A percentile compares a stretch with the other conserved stretches of the same genome.
phyloP scores from a whole-genome alignment of 179 eudicot species.

The Spinacia oleracea region DNA sequence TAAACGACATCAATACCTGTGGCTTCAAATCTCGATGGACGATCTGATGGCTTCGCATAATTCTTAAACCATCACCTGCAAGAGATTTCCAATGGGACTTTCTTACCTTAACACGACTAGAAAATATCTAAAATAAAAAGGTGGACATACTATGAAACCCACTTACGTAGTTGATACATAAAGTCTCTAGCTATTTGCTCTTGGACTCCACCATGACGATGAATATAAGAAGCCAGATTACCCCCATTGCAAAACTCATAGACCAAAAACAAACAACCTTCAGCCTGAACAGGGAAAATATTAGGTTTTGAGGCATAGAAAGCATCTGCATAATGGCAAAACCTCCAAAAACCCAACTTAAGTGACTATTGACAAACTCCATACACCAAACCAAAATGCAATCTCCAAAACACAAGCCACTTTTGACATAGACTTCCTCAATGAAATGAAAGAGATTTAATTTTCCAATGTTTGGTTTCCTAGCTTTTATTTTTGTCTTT shows the following conservation, averaged over 20 bases:
- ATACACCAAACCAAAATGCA: background rate
- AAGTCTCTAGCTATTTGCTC: slow-evolving; percentile 45
- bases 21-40: slow-evolving; percentile 58
- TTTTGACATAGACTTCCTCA: too few species aligned
- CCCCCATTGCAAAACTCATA: slow-evolving; percentile 60
- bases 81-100: background rate
- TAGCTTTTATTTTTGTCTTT: too few species aligned
- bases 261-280: slow-evolving; percentile 41
- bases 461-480: too few species aligned
- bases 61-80: slow-evolving; percentile 52
- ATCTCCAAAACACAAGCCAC: background rate
- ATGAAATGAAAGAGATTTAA: too few species aligned
- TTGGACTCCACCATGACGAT: slow-evolving; percentile 43
- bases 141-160: background rate
- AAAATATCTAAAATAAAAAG: background rate
- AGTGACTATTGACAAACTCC: background rate
- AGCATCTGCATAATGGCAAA: background rate
- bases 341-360: background rate
- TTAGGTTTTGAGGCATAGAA: background rate
- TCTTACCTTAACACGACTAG: background rate
- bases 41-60: slow-evolving; percentile 36
- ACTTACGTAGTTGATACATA: slow-evolving; percentile 48
- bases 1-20: slow-evolving; percentile 34
- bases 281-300: slow-evolving; percentile 33
- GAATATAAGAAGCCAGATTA: slow-evolving; percentile 46